Conservation (phyloP, 345 rosid genomes). For the Aegle marmelos region DNA sequence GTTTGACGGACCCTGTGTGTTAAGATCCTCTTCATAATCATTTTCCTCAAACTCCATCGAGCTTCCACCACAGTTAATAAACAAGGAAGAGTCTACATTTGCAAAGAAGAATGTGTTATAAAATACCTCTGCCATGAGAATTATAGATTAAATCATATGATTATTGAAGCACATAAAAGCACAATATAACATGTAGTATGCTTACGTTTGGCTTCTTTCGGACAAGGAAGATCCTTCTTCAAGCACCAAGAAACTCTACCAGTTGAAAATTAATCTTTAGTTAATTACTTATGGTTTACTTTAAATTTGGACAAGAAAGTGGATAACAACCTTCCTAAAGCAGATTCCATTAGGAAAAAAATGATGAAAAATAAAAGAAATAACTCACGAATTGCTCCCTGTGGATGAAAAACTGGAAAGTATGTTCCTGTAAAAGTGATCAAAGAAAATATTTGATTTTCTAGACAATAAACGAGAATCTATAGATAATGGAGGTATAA, state of each 20-base stretch:
- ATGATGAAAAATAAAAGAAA: background rate
- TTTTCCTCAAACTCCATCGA: constrained; percentile 15
- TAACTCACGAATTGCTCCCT: constrained; percentile 55
- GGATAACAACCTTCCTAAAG: background rate
- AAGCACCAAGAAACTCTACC: constrained; percentile 64
- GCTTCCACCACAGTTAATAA: constrained; percentile 77
- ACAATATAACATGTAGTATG: background rate
- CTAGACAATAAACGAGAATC: background rate
- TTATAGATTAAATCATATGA: background rate
- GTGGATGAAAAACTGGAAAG: constrained; percentile 48
- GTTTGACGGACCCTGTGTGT: constrained; percentile 29
- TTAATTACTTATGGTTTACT: background rate
- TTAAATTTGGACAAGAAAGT: background rate
- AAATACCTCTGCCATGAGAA: background rate
- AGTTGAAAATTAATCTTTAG: constrained; percentile 7
- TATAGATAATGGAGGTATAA: background rate
- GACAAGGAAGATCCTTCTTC: constrained; percentile 65
- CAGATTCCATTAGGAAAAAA: background rate
- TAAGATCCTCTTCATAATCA: constrained; percentile 49
- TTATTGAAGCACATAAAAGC: background rate
- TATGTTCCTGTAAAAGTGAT: constrained; percentile 53
- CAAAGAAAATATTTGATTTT: constrained; percentile 5
- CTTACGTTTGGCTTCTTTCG: constrained; percentile 45
- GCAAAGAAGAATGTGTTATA: background rate
- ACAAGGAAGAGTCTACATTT: constrained; percentile 59